These are phyloP conservation scores for Spergularia azorica DNA, from an alignment of 179 eudicot species.

Conservation along the genomic window DNA sequence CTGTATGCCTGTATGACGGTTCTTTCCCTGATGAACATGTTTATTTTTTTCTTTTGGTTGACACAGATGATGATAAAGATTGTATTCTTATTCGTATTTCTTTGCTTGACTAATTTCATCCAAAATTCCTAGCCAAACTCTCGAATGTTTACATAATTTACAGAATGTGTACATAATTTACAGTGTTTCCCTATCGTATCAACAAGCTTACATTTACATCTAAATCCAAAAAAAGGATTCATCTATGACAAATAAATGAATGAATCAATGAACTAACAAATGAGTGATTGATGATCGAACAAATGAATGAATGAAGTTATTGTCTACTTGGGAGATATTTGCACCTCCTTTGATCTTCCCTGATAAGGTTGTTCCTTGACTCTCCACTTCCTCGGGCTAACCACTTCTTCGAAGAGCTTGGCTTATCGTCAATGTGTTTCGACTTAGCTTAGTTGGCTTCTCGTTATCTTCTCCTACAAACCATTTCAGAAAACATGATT, in stretches of 20 bases:
- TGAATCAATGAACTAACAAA: not conserved
- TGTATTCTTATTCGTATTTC: too few species aligned
- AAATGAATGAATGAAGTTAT: not conserved
- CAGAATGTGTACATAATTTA: too few species aligned
- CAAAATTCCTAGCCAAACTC: too few species aligned
- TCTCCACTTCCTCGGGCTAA: not conserved
- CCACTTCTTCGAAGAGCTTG: not conserved
- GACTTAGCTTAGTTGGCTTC: conserved; percentile 5
- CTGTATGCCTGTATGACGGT: too few species aligned
- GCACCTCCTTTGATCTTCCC: not conserved
- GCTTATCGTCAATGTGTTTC: conserved; percentile 11
- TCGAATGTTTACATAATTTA: too few species aligned
- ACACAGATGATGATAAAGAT: too few species aligned
- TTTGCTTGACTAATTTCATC: too few species aligned
- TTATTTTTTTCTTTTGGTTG: too few species aligned
- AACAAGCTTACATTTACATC: conserved; percentile 5
- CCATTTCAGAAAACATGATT: not conserved
- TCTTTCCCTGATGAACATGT: too few species aligned
- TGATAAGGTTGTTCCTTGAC: not conserved
- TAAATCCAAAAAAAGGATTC: not conserved
- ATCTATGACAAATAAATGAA: not conserved
- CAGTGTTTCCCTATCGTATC: too few species aligned
- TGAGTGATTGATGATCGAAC: not conserved
- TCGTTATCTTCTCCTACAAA: conserved; percentile 19
- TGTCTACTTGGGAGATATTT: not conserved